Evolutionary conservation across 225 moss, liverwort and hornwort genomes (phyloP).

Genomic region (Physcomitrellopsis africana): DNA sequence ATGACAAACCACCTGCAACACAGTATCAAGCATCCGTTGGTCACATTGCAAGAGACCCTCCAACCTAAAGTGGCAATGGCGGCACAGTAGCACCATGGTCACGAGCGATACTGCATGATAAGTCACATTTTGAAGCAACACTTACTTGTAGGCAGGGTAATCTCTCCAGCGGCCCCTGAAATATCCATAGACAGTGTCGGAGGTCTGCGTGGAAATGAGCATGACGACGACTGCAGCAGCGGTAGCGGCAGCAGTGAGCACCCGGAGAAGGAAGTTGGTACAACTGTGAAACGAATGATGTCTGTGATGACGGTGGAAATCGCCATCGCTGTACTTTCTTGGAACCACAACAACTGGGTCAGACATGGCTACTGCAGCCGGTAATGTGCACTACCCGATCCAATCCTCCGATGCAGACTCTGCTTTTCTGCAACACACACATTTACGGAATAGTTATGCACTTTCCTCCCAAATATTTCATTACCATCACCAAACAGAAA

Average conservation of each 20-base stretch:
- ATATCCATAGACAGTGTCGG: conserved; percentile 1
- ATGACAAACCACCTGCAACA: conserved; percentile 67
- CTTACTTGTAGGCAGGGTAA: conserved; percentile 52
- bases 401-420: no score
- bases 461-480: no score
- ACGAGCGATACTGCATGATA: no score
- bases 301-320: conserved; percentile 20
- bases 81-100: no score
- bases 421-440: no score
- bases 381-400: no score
- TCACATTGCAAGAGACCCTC: not conserved
- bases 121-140: not conserved
- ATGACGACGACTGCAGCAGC: conserved; percentile 42
- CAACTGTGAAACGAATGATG: conserved; percentile 42
- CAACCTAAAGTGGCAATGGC: no score
- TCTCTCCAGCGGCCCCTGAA: conserved; percentile 45
- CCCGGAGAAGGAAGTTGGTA: conserved; percentile 41
- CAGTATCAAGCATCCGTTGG: not conserved
- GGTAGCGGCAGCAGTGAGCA: conserved; percentile 41
- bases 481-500: no score
- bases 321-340: conserved; percentile 37
- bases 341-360: conserved; percentile 37
- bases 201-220: conserved; percentile 38
- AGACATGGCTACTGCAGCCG: conserved; percentile 13
- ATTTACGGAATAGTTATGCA: no score